Conservation (phyloP, 108 stramenopile genomes). For the Skeletonema potamos region DNA sequence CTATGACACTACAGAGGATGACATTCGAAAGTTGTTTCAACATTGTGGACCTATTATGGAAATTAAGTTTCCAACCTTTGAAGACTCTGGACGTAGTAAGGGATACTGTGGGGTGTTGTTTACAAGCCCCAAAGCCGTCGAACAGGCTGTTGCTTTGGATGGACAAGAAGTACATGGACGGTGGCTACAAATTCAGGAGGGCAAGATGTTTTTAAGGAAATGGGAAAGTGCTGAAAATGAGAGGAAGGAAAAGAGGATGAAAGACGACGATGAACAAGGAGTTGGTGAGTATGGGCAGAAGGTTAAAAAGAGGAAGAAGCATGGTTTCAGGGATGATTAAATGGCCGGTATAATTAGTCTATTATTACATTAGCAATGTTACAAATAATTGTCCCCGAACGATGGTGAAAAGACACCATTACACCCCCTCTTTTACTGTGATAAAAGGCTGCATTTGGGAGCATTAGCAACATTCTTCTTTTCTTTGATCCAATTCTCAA, state of each 20-base stretch:
- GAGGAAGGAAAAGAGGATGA: constrained; percentile 3
- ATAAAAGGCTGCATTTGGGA: background rate
- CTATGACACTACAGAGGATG: constrained; percentile 69
- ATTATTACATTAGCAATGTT: background rate
- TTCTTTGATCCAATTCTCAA: constrained; percentile 14
- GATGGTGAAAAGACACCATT: constrained; percentile 1
- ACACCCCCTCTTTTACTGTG: background rate
- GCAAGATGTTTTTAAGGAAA: constrained; percentile 60
- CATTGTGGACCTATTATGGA: constrained; percentile 61
- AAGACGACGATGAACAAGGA: background rate
- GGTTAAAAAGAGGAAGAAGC: constrained; percentile 32
- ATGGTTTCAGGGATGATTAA: constrained; percentile 26
- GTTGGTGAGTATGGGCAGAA: constrained; percentile 42
- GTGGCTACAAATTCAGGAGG: constrained; percentile 60
- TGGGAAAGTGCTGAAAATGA: constrained; percentile 47
- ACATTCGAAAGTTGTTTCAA: constrained; percentile 59
- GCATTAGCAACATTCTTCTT: constrained; percentile 21
- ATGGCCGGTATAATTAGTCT: background rate
- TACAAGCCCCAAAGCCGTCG: constrained; percentile 66
- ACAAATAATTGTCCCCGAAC: constrained; percentile 32
- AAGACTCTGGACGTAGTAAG: constrained; percentile 73
- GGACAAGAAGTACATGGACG: constrained; percentile 55
- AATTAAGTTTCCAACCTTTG: constrained; percentile 71
- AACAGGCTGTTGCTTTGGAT: constrained; percentile 47
- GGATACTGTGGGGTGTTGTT: constrained; percentile 82